Base-by-base conservation (phyloP, 805 yeast species). In the Saccharomycopsis lassenensis region DNA sequence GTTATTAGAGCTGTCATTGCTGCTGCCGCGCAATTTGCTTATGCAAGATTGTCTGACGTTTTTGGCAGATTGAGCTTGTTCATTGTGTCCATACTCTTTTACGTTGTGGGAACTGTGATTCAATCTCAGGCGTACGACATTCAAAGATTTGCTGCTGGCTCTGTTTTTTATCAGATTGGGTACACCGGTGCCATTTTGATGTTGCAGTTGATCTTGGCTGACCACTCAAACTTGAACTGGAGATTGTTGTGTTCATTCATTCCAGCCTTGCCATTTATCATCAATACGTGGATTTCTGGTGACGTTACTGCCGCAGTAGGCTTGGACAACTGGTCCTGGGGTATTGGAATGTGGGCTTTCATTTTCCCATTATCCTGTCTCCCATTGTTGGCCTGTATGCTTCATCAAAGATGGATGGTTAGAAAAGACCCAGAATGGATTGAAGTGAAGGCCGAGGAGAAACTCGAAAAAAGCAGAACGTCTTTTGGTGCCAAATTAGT, bases 251-350 rank as follows among this genome's bases (percentile, higher is more conserved):
- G 65, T 46, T 71, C 79, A 24, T 73, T 76, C 46, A 59, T 75
- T 24, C 84, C 87, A 17, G 72, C 84, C 3, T 62, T 74, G 48
- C 89, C 89, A 2, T 77, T 68, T 48, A 71, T 81, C 48, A 74
- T 82, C 56, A 81, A 77, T 56, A 76, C 89, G 11, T 82, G 91
- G 91, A 65, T 79, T 39, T 57, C 76, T 20, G 89, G 85, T 50
- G 61, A 74, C 47, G 61, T 81, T 32, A 56, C 68, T 11, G 45
- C 53, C 6, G 56, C 56, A 24, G 54, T 64, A 38, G 57, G 57
- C 23, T 57, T 57, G 8, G 55, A n/a, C 2, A 47, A 52, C 12
- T 68, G 74, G 67, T 54, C 62, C 16, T 71, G 75, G 74, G 66
- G 69, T 41, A 67, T 71, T 45, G 76, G 74, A 24, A 71, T 73